These are phyloP conservation scores for Heliosperma pusillum DNA, from an alignment of 148 eudicot species.

Conservation along the genomic window DNA sequence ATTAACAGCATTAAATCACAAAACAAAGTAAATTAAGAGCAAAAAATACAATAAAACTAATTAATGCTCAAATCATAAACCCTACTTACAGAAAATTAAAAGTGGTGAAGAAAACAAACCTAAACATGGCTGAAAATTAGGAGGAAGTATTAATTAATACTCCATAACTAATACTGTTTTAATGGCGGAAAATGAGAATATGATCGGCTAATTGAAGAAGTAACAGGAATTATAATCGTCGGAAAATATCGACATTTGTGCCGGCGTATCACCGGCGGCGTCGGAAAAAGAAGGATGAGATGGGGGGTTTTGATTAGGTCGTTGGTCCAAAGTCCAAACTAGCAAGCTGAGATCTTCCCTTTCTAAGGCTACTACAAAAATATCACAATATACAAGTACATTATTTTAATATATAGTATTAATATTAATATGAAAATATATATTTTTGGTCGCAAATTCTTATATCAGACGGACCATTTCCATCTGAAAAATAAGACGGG, in stretches of 20 bases:
- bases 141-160: too few species aligned
- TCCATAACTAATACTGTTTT: too few species aligned
- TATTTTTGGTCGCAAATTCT: too few species aligned
- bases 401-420: too few species aligned
- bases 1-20: neutral
- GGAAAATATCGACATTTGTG: neutral
- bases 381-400: neutral
- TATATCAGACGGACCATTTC: too few species aligned
- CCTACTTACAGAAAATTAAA: slow-evolving; percentile 1
- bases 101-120: slow-evolving; percentile 9
- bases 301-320: neutral
- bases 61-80: neutral
- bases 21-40: neutral
- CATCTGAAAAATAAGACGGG: too few species aligned
- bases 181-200: neutral
- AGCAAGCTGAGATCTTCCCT: neutral
- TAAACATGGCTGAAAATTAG: slow-evolving; percentile 17
- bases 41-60: neutral
- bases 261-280: too few species aligned
- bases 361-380: neutral
- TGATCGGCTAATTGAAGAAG: neutral
- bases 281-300: neutral
- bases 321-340: neutral
- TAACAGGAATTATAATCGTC: neutral
- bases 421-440: too few species aligned